Evolutionary conservation across 106 monocot genomes (phyloP).

Genomic region (Narthecium ossifragum): DNA sequence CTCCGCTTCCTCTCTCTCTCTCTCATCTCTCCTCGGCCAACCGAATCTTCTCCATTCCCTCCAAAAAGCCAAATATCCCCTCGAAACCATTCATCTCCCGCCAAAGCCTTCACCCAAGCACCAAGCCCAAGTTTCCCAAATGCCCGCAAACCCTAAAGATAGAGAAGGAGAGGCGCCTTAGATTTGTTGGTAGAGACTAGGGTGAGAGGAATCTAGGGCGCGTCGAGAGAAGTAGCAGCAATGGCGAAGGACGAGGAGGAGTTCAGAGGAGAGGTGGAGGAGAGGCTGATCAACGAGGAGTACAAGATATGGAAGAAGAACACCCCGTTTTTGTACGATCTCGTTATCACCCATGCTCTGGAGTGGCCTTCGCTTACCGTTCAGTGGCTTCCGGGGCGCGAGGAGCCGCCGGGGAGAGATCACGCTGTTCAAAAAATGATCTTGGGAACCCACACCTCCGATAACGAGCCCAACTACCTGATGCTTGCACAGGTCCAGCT

Average conservation of each 20-base stretch:
- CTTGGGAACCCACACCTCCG: constrained; percentile 96
- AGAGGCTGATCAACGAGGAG: constrained; percentile 96
- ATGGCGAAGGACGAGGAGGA: constrained; percentile 90
- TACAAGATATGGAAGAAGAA: constrained; percentile 99
- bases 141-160: not conserved
- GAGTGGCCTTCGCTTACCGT: constrained; percentile 99
- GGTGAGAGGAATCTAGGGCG: not conserved
- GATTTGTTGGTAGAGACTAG: no score
- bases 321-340: constrained; percentile 98
- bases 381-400: constrained; percentile 88
- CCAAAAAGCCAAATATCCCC: no score
- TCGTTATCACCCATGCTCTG: constrained; percentile 92
- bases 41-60: no score
- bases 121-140: no score
- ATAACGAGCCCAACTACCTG: constrained; percentile 91
- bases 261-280: constrained; percentile 85
- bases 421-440: constrained; percentile 93
- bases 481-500: constrained; percentile 98
- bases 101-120: no score
- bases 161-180: not conserved
- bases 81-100: no score
- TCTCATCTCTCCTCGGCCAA: no score
- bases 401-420: constrained; percentile 84
- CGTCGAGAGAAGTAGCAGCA: not conserved
- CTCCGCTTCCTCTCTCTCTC: no score